These are phyloP conservation scores for Daldinia eschscholtzii DNA, from an alignment of 2,329 filamentous ascomycete genomes.

Conservation along the genomic window DNA sequence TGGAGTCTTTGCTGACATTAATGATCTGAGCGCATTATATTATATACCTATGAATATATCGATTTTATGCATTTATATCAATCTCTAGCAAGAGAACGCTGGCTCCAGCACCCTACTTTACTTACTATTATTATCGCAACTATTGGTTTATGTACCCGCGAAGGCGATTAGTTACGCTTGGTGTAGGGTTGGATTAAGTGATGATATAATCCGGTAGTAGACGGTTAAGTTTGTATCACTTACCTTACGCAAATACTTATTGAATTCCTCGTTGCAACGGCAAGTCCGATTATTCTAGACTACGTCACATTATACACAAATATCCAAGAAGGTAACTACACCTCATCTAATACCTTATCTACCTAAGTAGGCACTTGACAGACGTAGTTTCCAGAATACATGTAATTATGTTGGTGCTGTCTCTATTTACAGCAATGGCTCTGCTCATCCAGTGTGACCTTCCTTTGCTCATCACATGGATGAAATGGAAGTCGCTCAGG, in stretches of 20 bases:
- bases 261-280: not conserved
- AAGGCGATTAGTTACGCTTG: not conserved
- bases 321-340: not conserved
- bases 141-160: not conserved
- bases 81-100: not conserved
- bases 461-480: slow-evolving; percentile 26
- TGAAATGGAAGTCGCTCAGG: slow-evolving; percentile 5
- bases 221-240: not conserved
- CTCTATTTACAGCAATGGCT: slow-evolving; percentile 17
- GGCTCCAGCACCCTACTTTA: not conserved
- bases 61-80: slow-evolving; percentile 2
- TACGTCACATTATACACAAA: slow-evolving; percentile 6
- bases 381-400: not conserved
- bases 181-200: not conserved
- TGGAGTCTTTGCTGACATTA: not conserved
- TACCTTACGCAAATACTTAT: not conserved
- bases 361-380: not conserved
- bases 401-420: not conserved
- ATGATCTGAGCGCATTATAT: not conserved
- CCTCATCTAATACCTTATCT: not conserved
- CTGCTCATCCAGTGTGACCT: slow-evolving; percentile 13
- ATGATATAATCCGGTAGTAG: not conserved
- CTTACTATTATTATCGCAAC: slow-evolving; percentile 8
- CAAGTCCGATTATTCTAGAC: not conserved
- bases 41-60: slow-evolving; percentile 16